phyloP scores from a whole-genome alignment of 2,329 filamentous ascomycete genomes.

The Zymoseptoria ardabiliae region DNA sequence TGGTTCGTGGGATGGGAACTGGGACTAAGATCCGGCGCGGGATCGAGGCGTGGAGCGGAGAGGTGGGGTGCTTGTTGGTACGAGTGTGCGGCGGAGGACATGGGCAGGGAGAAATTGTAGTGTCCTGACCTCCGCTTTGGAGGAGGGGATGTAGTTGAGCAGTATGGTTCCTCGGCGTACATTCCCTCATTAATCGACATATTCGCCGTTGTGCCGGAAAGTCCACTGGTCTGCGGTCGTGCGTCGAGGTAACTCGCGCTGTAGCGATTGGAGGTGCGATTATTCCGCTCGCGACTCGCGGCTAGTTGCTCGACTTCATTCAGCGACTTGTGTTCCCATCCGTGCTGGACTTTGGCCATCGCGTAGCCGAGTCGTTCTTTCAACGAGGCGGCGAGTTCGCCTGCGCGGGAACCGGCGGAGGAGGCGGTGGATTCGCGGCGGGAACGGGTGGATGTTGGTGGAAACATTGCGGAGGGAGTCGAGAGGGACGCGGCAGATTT shows the following conservation, averaged over 20 bases:
- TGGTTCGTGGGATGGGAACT: constrained; percentile 4
- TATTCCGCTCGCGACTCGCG: constrained; percentile 49
- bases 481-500: constrained; percentile 50
- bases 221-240: constrained; percentile 23
- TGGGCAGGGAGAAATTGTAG: constrained; percentile 9
- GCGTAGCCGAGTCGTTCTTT: constrained; percentile 83
- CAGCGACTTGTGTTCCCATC: constrained; percentile 73
- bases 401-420: constrained; percentile 61
- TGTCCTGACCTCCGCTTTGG: constrained; percentile 28
- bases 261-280: constrained; percentile 11
- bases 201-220: constrained; percentile 21
- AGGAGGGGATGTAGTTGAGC: constrained; percentile 17
- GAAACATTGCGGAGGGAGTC: constrained; percentile 21
- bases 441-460: constrained; percentile 47
- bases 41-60: constrained; percentile 5
- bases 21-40: constrained; percentile 20
- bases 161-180: constrained; percentile 10
- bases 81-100: not conserved
- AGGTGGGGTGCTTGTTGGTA: not conserved
- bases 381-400: constrained; percentile 77
- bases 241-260: constrained; percentile 22
- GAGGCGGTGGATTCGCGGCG: constrained; percentile 61
- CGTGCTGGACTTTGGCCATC: constrained; percentile 86
- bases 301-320: constrained; percentile 70
- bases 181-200: constrained; percentile 23